Conservation (phyloP, 139 green algal species). For the Coccomyxa sp. region DNA sequence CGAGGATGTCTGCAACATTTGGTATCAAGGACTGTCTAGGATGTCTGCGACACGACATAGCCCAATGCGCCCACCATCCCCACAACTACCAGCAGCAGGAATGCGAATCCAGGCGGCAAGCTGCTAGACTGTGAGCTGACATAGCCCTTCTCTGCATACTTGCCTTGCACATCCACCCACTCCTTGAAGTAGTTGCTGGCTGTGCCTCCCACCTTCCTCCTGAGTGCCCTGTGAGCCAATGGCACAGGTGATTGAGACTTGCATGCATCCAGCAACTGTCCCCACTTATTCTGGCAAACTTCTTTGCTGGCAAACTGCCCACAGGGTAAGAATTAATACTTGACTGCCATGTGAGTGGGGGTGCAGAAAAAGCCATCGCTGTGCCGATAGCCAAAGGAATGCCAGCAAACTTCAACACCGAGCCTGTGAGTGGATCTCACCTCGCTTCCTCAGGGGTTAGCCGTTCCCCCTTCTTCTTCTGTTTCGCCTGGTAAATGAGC, state of each 20-base stretch:
- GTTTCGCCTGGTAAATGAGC: not conserved
- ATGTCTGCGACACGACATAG: not conserved
- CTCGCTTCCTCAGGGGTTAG: not conserved
- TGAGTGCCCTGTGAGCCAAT: not conserved
- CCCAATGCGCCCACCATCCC: not conserved
- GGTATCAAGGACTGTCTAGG: too few relatives aligned
- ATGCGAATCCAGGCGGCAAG: not conserved
- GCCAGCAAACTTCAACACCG: too few relatives aligned
- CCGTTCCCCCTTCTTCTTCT: not conserved
- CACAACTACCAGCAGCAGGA: not conserved
- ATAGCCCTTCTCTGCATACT: not conserved
- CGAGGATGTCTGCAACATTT: too few relatives aligned
- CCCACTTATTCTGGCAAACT: too few relatives aligned
- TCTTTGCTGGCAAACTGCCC: too few relatives aligned
- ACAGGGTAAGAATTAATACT: too few relatives aligned
- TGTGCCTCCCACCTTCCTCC: not conserved
- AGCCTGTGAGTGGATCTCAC: too few relatives aligned
- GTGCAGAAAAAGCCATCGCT: too few relatives aligned
- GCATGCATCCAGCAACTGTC: too few relatives aligned
- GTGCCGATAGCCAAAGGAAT: too few relatives aligned
- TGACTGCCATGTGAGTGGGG: too few relatives aligned
- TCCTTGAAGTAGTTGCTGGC: slow-evolving; percentile 1
- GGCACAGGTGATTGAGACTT: too few relatives aligned
- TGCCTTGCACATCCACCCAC: not conserved
- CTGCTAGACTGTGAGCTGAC: not conserved